These are phyloP conservation scores for Russula ochroleuca DNA, from an alignment of 768 basidiomycete genomes.

Conservation along the genomic window DNA sequence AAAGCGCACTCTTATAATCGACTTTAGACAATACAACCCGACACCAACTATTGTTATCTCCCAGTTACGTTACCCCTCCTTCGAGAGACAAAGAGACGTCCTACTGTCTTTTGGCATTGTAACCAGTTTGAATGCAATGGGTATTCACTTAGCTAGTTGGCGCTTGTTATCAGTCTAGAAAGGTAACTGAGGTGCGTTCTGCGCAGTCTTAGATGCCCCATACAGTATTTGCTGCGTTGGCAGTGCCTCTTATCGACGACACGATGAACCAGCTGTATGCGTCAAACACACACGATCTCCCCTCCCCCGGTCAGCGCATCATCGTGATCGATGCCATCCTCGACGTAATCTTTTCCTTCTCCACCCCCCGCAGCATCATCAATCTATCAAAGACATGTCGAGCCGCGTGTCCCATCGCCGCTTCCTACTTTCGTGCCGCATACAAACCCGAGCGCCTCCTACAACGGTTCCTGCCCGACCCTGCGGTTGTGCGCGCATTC, in stretches of 20 bases:
- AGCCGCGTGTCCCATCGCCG: constrained; percentile 17
- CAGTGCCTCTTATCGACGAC: not conserved
- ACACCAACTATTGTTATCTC: not conserved
- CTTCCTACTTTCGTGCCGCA: constrained; percentile 22
- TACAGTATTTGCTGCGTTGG: not conserved
- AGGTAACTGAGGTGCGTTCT: not conserved
- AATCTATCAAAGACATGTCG: constrained; percentile 17
- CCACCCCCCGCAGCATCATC: constrained; percentile 44
- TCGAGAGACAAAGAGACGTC: not conserved
- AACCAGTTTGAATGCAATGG: not conserved
- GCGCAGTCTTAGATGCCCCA: not conserved
- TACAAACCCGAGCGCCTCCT: constrained; percentile 19
- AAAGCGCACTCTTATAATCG: not conserved
- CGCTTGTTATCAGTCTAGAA: constrained; percentile 6
- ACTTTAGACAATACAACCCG: not conserved
- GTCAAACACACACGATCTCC: not conserved
- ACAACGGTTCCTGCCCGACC: constrained; percentile 6
- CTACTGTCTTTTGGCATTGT: not conserved
- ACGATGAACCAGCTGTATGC: not conserved
- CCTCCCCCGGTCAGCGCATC: constrained; percentile 69
- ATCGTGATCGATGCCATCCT: constrained; percentile 41
- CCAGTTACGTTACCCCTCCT: not conserved
- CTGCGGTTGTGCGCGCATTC: not conserved
- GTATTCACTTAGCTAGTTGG: not conserved
- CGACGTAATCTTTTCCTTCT: constrained; percentile 50